Evolutionary conservation across 495 filamentous ascomycete genomes (phyloP), one percentile per base, ranked within the genome.

Genomic region (Podospora sp.): DNA sequence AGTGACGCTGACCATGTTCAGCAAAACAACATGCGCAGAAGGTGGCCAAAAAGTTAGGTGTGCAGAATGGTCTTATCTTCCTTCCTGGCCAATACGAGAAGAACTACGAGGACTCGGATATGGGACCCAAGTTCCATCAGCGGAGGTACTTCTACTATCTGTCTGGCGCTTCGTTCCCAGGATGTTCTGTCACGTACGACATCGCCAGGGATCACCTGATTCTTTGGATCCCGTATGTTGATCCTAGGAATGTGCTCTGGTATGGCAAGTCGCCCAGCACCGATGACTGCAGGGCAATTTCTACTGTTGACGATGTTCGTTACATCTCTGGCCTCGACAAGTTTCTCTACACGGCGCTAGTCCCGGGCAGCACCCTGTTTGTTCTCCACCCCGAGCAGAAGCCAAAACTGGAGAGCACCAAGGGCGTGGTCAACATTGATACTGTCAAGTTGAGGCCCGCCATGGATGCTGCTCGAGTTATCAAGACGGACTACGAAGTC

Each of bases 401-500:
- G 18, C 81, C 82, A 67, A 80, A 72, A 27, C 72, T 78, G 33
- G 69, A 75, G 7, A 70, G 62, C 25, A 71, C 73, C 68, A 78
- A 76, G 59, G 73, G 66, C 14, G 52, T 80, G 16, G 73, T 76
- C 6, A 68, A 64, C 46, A 78, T 85, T 46, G 81, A 85, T 71
- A 78, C 75, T 40, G 71, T 66, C 26, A 71, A 71, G 35, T 85
- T 93, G 25, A 77, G 83, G 61, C 85, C 85, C 0, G 91, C 91
- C 36, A 93, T 93, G 78, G 83, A 93, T 76, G 80, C 83, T 35
- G 87, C 87, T 3, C 87, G 93, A 8, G 87, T 90, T 0, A 85
- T 92, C 80, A 98, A 97, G 76, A 87, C 89, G 53, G 82, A 86
- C 25, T 89, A 94, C 72, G 94, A 98, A 73, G 86, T 97, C 64